Evolutionary conservation across 2,329 filamentous ascomycete genomes (phyloP).

Genomic region (Phyllosticta capitalensis): DNA sequence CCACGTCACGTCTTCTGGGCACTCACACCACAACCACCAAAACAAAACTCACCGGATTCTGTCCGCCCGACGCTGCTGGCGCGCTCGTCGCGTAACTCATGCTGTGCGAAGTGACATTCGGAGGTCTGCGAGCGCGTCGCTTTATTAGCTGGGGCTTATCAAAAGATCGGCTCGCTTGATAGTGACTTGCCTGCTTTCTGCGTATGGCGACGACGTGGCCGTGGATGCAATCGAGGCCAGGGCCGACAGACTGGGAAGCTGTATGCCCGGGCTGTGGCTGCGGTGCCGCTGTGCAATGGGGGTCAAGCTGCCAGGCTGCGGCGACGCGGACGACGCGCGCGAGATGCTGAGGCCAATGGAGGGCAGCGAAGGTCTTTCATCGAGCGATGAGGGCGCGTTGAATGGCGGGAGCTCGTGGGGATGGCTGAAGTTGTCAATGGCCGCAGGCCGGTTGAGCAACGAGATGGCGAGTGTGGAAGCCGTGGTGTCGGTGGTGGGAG

Average conservation of each 20-base stretch:
- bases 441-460: conserved; percentile 49
- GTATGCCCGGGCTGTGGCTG: conserved; percentile 29
- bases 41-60: conserved; percentile 44
- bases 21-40: conserved; percentile 18
- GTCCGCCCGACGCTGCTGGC: conserved; percentile 55
- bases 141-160: conserved; percentile 17
- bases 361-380: conserved; percentile 39
- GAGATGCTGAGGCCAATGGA: conserved; percentile 42
- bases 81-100: conserved; percentile 56
- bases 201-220: conserved; percentile 35
- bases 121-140: conserved; percentile 7
- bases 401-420: conserved; percentile 36
- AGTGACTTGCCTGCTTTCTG: conserved; percentile 27
- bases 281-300: conserved; percentile 20
- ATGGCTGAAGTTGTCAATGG: conserved; percentile 37
- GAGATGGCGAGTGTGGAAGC: conserved; percentile 50
- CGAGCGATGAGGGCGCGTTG: conserved; percentile 35
- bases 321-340: conserved; percentile 40
- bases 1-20: conserved; percentile 10
- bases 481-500: conserved; percentile 27
- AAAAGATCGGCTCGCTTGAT: conserved; percentile 17
- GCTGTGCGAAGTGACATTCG: conserved; percentile 39
- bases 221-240: conserved; percentile 48
- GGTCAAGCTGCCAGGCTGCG: conserved; percentile 22
- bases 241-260: conserved; percentile 49